phyloP scores from a whole-genome alignment of 169 alveolate genomes.

The Babesia bigemina region DNA sequence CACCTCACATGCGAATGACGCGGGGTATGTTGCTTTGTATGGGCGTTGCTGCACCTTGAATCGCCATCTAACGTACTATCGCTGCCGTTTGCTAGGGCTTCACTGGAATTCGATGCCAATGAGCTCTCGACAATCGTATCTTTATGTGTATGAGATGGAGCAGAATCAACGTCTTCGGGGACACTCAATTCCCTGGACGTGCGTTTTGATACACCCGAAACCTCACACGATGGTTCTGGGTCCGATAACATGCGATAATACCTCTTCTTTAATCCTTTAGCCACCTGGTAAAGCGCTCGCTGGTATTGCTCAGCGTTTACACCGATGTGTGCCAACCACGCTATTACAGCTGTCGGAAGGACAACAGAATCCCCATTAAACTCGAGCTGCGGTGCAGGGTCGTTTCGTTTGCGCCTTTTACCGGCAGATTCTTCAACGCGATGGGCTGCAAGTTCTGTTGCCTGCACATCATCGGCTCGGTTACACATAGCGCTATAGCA shows the following conservation, averaged over 20 bases:
- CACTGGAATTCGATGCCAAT: background rate
- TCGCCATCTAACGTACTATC: background rate
- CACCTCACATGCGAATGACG: constrained; percentile 31
- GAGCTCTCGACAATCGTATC: background rate
- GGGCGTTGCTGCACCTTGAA: background rate
- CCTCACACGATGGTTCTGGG: background rate
- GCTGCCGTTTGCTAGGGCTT: background rate
- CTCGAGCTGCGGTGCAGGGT: background rate
- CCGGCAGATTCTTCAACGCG: background rate
- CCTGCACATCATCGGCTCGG: background rate
- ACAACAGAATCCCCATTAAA: constrained; percentile 7
- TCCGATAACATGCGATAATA: constrained; percentile 34
- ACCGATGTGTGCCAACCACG: constrained; percentile 55
- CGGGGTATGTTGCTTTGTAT: background rate
- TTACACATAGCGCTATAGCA: background rate
- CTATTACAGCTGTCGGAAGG: constrained; percentile 32
- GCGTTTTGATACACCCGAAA: background rate
- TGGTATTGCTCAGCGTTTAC: constrained; percentile 41
- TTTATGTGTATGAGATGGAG: background rate
- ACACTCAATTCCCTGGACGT: background rate
- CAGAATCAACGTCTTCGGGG: background rate
- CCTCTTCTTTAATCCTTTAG: constrained; percentile 29
- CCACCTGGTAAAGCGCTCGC: constrained; percentile 23
- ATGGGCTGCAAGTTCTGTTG: background rate
- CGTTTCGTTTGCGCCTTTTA: constrained; percentile 5